Base-by-base conservation (phyloP, 2,329 filamentous ascomycete species). In the Xylariaceae sp. region DNA sequence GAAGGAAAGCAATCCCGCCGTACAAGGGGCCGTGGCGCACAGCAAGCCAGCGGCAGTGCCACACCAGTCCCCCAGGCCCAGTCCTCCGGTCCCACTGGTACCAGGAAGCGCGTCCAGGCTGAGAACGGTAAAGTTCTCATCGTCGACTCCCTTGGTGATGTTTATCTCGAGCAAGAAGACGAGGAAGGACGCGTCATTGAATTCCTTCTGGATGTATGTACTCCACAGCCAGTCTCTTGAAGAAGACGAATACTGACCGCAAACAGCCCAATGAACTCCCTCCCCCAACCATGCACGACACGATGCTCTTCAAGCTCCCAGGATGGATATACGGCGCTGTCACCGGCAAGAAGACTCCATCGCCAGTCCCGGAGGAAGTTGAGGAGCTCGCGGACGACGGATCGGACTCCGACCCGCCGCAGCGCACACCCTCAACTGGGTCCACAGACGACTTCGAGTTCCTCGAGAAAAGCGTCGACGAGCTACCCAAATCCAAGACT, bases 121-220 rank as follows among this genome's bases (percentile, higher is more conserved):
- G 88, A 96, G 76, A 99, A 99, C 64, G 94, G 94, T 60, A 99
- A 97, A 76, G 80, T 96, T 1, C 77, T 99, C 36, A 87, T 99
- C 50, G 94, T 99, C 4, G 93, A 99, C 71, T 90, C 89, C 1
- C 77, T 87, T 10, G 94, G 94, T 28, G 91, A 97, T 63, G 94
- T 99, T 12, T 99, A 90, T 67, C 78, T 99, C n/a, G 92, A 97
- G 71, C 89, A 96, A 66, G 82, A 90, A 63, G 90, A 90, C 47
- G 91, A 92, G 60, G 90, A 97, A 19, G 94, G 94, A 48, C 84
- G 89, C 50, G 81, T 84, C 31, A 82, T 88, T 60, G 90, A 97
- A 68, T 96, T 87, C 67, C 75, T 97, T 58, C 84, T 99, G 54
- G 93, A 99, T 69, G 85, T 97, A 74, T 79, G 88, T 81, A 47